These are phyloP conservation scores for Maudiozyma humilis DNA, from an alignment of 1,139 yeast species.

Conservation along the genomic window DNA sequence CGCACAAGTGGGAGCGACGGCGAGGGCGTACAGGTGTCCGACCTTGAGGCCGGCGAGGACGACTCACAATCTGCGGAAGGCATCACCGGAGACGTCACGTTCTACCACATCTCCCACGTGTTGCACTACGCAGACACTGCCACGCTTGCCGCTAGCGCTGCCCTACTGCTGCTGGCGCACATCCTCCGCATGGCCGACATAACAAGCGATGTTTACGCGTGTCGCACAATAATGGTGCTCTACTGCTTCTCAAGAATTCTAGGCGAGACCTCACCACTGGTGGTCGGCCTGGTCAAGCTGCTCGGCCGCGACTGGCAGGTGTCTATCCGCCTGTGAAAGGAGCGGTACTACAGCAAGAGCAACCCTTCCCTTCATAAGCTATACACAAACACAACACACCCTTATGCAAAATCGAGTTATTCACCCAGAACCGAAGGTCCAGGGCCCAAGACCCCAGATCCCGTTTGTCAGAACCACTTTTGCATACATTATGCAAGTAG, in stretches of 20 bases:
- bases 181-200: background rate
- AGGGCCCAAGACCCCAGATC: no score
- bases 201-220: conserved; percentile 1
- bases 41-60: background rate
- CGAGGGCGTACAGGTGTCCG: background rate
- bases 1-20: background rate
- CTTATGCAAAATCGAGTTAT: background rate
- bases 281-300: background rate
- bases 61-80: background rate
- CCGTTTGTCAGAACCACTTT: no score
- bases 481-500: background rate
- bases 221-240: background rate
- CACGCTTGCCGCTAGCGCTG: background rate
- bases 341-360: no score
- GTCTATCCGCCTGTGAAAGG: background rate
- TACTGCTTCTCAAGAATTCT: conserved; percentile 4
- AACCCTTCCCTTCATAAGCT: no score
- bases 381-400: background rate
- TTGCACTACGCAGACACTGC: background rate
- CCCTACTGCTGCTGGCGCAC: background rate
- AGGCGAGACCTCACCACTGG: background rate
- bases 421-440: background rate
- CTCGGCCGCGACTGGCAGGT: conserved; percentile 4
- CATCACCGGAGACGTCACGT: background rate
- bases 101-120: background rate